Evolutionary conservation across 257 asterid genomes (phyloP), one percentile per base, ranked within the genome.

Genomic region (Solanum chmielewskii): DNA sequence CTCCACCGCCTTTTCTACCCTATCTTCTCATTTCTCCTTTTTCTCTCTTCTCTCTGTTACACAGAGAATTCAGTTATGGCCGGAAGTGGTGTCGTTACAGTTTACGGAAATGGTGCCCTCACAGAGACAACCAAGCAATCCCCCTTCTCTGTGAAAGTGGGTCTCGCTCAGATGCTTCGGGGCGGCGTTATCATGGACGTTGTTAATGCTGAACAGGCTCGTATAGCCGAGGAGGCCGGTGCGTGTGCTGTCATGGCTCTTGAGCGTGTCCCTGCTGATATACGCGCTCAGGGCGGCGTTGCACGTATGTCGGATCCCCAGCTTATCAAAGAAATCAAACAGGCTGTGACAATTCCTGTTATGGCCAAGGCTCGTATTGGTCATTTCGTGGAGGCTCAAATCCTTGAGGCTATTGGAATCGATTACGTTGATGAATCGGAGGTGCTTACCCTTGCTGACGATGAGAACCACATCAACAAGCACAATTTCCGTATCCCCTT

Each of bases 171-270:
- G 91, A 95, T 95, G 98, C 98, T 95, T 90, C 97, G 98, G 45
- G 98, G 97, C 89, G 98, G 98, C 88, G 98, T 95, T 2, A 95
- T 95, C 90, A 95, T 95, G 98, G 98, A 95, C 91, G 98, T 95
- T 83, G 97, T 95, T 86, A 95, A 73, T n/a, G 88, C 99, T 7
- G 99, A 96, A 76, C 99, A 96, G 45, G 98, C 99, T 78, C 95
- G 99, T n/a, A 89, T 96, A 88, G 99, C 99, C 5, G 99, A 96
- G 90, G 98, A 95, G 47, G 99, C 98, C 69, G 98, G 99, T 60
- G 98, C 99, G 5, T 96, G 98, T 89, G 99, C 98, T 84, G 98
- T 96, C 88, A 96, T 96, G 98, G 98, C 98, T 5, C 88, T 96
- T 6, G 98, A 96, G 91, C 98, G 98, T 74, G 98, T 96, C 27